These are phyloP conservation scores for Paratinospora sagittata DNA, from an alignment of 164 flowering plant species.

Conservation along the genomic window DNA sequence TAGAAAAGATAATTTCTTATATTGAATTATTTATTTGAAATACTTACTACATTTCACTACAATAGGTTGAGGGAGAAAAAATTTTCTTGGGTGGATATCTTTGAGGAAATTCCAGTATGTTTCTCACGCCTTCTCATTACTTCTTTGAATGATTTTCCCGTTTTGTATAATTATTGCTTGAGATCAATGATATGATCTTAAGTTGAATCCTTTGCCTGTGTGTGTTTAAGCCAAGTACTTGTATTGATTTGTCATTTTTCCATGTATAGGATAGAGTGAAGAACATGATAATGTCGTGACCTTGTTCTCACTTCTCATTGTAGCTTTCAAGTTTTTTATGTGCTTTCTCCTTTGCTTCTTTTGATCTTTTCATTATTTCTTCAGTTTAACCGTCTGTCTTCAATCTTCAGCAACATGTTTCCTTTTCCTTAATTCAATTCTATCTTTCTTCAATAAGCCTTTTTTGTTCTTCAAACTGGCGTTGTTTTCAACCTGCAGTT, in stretches of 20 bases:
- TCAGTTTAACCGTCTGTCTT: not conserved
- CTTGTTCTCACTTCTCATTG: not conserved
- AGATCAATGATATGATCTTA: not conserved
- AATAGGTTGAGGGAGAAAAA: conserved; percentile 90
- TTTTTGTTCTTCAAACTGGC: not conserved
- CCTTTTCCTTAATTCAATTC: not conserved
- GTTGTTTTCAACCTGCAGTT: not conserved
- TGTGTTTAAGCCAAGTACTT: not conserved
- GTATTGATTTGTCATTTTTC: not conserved
- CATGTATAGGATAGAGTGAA: not conserved
- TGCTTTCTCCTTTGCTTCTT: not conserved
- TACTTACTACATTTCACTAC: conserved; percentile 17
- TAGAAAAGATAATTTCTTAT: conserved; percentile 1
- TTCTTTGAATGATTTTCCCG: not conserved
- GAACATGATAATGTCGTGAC: not conserved
- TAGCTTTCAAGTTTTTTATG: not conserved
- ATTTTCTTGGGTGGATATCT: conserved; percentile 94
- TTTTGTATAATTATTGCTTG: not conserved
- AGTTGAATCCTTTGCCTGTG: not conserved
- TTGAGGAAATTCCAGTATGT: conserved; percentile 97
- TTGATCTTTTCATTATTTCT: not conserved
- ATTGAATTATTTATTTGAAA: not conserved
- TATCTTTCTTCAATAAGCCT: not conserved
- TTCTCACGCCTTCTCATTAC: conserved; percentile 8
- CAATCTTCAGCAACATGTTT: not conserved